These are phyloP conservation scores for Cutaneotrichosporon mucoides DNA, from an alignment of 1,284 basidiomycete genomes.

Conservation along the genomic window DNA sequence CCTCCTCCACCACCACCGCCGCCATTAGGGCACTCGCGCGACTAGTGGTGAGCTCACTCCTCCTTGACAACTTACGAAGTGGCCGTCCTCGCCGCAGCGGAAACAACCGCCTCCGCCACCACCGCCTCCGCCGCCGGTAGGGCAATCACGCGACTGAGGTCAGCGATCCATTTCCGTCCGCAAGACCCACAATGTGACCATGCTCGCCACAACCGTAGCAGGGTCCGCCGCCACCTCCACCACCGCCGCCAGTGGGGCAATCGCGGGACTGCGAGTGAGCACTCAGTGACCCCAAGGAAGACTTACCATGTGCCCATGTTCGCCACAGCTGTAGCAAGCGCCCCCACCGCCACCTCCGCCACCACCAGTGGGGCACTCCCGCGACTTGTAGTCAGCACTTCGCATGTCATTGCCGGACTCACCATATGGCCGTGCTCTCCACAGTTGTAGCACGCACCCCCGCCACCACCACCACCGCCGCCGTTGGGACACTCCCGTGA, in stretches of 20 bases:
- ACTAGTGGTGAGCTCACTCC: no score
- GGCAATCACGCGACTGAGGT: slow-evolving; percentile 16
- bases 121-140: not conserved
- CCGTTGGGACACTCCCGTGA: slow-evolving; percentile 12
- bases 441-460: slow-evolving; percentile 10
- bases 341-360: slow-evolving; percentile 1
- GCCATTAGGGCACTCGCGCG: no score
- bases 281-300: not conserved
- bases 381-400: not conserved
- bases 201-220: slow-evolving; percentile 24
- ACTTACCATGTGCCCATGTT: slow-evolving; percentile 20
- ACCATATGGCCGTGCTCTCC: slow-evolving; percentile 8
- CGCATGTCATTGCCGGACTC: not conserved
- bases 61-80: no score
- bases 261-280: not conserved
- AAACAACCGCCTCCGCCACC: no score
- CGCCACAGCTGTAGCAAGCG: slow-evolving; percentile 15
- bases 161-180: not conserved
- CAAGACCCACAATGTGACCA: slow-evolving; percentile 16
- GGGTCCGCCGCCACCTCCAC: slow-evolving; percentile 5
- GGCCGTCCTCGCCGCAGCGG: no score
- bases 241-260: not conserved
- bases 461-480: slow-evolving; percentile 8
- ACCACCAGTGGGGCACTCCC: slow-evolving; percentile 4
- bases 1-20: no score